Evolutionary conservation across 306 rosid genomes (phyloP).

Genomic region (Medicago truncatula): MtrunA17r5.0-ANR NC_053048.1:52068001-52068500

Average conservation of each 20-base stretch:
- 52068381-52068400: not conserved
- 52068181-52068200: conserved; percentile 36
- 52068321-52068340: conserved; percentile 40
- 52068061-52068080: not conserved
- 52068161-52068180: conserved; percentile 27
- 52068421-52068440: not conserved
- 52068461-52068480: conserved; percentile 62
- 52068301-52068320: conserved; percentile 39
- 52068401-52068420: conserved; percentile 13
- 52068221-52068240: conserved; percentile 33
- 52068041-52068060: not conserved
- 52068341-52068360: conserved; percentile 27
- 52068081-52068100: not conserved
- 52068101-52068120: conserved; percentile 6
- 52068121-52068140: conserved; percentile 30
- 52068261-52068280: conserved; percentile 33
- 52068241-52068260: conserved; percentile 52
- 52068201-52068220: conserved; percentile 53
- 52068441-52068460: not conserved
- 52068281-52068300: conserved; percentile 46
- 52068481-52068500: conserved; percentile 89
- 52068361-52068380: conserved; percentile 65
- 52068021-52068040: not conserved
- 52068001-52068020: not conserved
- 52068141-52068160: conserved; percentile 30